phyloP scores from a whole-genome alignment of 1,139 yeast genomes.

The Magnusiomyces ingens region DNA sequence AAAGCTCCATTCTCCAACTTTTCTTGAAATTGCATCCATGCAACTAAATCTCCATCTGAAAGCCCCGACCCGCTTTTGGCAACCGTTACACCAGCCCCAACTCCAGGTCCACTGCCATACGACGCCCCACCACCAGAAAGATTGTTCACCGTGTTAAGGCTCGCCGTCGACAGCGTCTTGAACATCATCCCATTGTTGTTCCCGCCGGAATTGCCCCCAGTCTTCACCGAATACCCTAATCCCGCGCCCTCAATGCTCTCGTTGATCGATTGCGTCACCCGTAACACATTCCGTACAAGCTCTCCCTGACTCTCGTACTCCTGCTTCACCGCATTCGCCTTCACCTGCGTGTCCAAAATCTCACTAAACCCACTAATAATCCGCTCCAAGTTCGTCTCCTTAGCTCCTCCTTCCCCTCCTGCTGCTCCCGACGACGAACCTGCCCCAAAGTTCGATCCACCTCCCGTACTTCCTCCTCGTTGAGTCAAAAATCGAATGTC shows the following conservation, averaged over 20 bases:
- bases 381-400: conserved; percentile 17
- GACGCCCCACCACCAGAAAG: no score
- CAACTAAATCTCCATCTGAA: no score
- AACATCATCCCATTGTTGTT: no score
- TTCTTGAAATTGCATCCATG: no score
- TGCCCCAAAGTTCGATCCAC: conserved; percentile 5
- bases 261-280: conserved; percentile 23
- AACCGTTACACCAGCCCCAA: no score
- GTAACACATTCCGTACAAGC: conserved; percentile 25
- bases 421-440: background rate
- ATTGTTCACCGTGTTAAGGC: no score
- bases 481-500: conserved; percentile 18
- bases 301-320: conserved; percentile 44
- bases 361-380: conserved; percentile 33
- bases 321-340: conserved; percentile 46
- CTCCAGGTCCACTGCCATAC: no score
- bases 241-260: conserved; percentile 5
- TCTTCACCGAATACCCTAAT: no score
- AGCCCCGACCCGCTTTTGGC: no score
- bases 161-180: no score
- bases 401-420: conserved; percentile 13
- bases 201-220: no score
- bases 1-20: no score
- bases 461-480: background rate
- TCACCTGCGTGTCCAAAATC: conserved; percentile 34